phyloP scores from a whole-genome alignment of 352 stramenopile species.

The Halophytophthora batemanensis region DNA sequence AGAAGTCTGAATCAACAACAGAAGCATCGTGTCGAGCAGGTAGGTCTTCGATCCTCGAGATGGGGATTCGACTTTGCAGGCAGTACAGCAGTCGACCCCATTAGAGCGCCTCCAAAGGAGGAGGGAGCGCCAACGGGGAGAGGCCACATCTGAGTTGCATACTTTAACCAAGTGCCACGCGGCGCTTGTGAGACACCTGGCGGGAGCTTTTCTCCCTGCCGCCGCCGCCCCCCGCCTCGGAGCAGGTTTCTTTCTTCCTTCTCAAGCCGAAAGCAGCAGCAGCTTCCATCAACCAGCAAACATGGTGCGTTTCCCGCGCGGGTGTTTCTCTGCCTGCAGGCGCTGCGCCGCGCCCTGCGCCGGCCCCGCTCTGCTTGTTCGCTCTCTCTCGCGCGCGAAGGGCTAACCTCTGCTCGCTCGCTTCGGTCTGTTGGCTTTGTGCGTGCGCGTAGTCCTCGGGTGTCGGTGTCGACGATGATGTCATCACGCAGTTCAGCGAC shows the following conservation, averaged over 20 bases:
- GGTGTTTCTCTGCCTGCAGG: too few species aligned
- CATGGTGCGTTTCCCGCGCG: conserved; percentile 25
- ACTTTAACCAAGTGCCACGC: conserved; percentile 17
- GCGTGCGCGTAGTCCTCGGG: conserved; percentile 80
- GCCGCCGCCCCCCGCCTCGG: conserved; percentile 22
- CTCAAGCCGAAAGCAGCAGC: conserved; percentile 12
- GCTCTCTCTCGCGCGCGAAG: background rate
- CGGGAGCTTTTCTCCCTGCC: conserved; percentile 16
- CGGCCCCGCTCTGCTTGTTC: background rate
- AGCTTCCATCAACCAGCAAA: conserved; percentile 13
- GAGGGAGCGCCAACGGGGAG: conserved; percentile 9
- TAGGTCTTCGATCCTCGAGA: too few species aligned
- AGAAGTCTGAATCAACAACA: too few species aligned
- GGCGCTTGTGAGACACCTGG: background rate
- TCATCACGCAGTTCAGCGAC: conserved; percentile 92
- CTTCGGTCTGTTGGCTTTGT: conserved; percentile 2
- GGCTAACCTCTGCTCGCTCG: conserved; percentile 4
- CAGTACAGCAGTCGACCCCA: too few species aligned
- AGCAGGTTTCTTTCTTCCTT: conserved; percentile 16
- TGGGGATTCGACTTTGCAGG: too few species aligned
- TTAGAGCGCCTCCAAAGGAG: background rate
- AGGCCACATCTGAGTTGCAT: conserved; percentile 26
- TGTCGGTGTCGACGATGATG: conserved; percentile 91
- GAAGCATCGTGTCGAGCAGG: too few species aligned
- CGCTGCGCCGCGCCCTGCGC: background rate